Evolutionary conservation across 2,329 filamentous ascomycete species (phyloP), one percentile per base, ranked within the genome.

Genomic region (Aureobasidium zeae): DNA sequence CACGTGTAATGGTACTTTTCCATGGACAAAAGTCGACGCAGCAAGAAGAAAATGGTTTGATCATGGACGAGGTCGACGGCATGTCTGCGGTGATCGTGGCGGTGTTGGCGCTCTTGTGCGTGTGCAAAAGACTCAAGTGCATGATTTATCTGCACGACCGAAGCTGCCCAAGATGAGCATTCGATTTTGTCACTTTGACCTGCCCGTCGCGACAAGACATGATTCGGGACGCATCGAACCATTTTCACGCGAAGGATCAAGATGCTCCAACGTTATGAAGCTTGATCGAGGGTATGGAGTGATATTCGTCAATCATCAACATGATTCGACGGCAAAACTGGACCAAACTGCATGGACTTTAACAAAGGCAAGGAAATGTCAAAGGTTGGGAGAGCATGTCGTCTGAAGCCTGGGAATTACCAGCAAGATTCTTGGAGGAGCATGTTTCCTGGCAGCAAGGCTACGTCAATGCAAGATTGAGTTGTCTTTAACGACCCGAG

Each of bases 11-110:
- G 46, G 91, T 98, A 83, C 64, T 98, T 96, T 61, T 79, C 87
- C 45, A 83, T 84, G 16, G 85, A 91, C 63, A 75, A 81, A n/a
- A 46, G 79, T 94, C 3, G 83, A 95, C 32, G 65, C 70, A 72
- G 72, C 12, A 96, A 91, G 69, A 94, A 93, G 69, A 95, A 95
- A 54, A 79, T 96, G 24, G 86, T 95, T 69, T 98, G 36, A 86
- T 98, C 65, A 96, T 98, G 91, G 91, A 98, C 55, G 91, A 98
- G 64, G 91, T 98, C 4, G 91, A 98, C 56, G 91, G 91, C 41
- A 96, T 98, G 91, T 96, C 89, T 49, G 88, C 86, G 91, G 91
- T 58, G 91, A 98, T 60, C 81, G 91, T 49, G 91, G 91, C 52
- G 91, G 91, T 62, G 91, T 98, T 35, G 91, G 88, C 38, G 91